Conservation (phyloP, 305 asterid species). For the Petunia hybrid region DNA sequence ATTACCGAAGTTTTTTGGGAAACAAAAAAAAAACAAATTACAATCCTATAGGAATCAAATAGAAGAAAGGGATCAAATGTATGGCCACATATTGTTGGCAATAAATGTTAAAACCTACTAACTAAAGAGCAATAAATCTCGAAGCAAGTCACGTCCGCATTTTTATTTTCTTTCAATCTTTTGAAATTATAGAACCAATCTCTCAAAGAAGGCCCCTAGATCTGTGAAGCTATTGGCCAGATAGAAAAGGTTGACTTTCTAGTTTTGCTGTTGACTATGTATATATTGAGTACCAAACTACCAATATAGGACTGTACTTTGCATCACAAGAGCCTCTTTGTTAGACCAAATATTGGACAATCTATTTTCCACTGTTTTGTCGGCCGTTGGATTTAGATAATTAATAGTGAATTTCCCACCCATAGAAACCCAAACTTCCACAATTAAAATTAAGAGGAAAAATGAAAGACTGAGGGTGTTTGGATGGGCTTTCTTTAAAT, state of each 20-base stretch:
- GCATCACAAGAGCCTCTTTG: conserved; percentile 22
- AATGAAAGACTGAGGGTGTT: no score
- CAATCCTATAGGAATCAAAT: no score
- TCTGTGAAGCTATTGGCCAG: not conserved
- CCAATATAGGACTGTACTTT: not conserved
- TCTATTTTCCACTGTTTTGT: conserved; percentile 23
- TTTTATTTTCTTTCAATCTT: no score
- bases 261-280: not conserved
- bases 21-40: not conserved
- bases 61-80: not conserved
- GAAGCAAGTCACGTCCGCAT: conserved; percentile 16
- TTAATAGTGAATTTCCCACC: not conserved
- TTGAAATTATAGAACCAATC: not conserved
- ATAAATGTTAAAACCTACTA: conserved; percentile 24
- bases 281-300: not conserved
- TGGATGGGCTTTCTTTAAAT: no score
- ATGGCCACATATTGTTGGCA: conserved; percentile 26
- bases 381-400: conserved; percentile 1
- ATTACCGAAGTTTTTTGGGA: not conserved
- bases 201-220: not conserved
- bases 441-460: no score
- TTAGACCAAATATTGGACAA: conserved; percentile 10
- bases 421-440: no score
- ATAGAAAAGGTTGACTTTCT: not conserved
- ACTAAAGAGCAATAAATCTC: conserved; percentile 25